A percentile compares a stretch with the other conserved stretches of the same genome.
Evolutionary conservation across 83 land plant genomes (phyloP).

Genomic region (Picea abies): DNA sequence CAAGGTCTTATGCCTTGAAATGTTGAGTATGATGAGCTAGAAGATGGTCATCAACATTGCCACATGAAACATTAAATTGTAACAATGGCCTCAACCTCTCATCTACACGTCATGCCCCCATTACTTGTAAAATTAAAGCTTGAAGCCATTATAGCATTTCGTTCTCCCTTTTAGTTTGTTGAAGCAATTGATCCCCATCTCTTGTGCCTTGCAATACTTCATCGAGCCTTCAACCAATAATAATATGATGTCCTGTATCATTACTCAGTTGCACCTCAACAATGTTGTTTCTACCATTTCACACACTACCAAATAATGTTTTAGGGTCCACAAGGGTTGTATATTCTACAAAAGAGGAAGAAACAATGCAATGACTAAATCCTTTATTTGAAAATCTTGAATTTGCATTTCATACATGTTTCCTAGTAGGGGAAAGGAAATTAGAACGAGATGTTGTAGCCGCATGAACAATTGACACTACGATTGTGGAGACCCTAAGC

Average conservation of each 20-base stretch:
- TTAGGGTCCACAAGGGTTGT: not conserved
- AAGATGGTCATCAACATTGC: constrained; percentile 61
- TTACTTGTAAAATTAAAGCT: constrained; percentile 74
- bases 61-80: constrained; percentile 58
- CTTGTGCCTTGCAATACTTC: constrained; percentile 35
- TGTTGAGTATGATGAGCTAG: constrained; percentile 32
- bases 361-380: not conserved
- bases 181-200: constrained; percentile 50
- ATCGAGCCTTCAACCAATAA: constrained; percentile 31
- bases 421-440: not conserved
- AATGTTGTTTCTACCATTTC: not conserved
- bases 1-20: too few relatives aligned
- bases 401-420: not conserved
- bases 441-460: not conserved
- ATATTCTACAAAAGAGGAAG: not conserved
- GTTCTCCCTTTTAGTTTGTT: constrained; percentile 32
- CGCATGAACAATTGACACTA: too few relatives aligned
- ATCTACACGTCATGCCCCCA: constrained; percentile 86
- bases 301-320: not conserved
- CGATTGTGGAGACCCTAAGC: too few relatives aligned
- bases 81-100: constrained; percentile 83
- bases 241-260: not conserved
- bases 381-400: not conserved
- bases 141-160: constrained; percentile 61
- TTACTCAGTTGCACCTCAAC: not conserved